A percentile compares a stretch with the other conserved stretches of the same genome.
phyloP scores from a whole-genome alignment of 768 basidiomycete genomes.

The Trametes elegans region DNA sequence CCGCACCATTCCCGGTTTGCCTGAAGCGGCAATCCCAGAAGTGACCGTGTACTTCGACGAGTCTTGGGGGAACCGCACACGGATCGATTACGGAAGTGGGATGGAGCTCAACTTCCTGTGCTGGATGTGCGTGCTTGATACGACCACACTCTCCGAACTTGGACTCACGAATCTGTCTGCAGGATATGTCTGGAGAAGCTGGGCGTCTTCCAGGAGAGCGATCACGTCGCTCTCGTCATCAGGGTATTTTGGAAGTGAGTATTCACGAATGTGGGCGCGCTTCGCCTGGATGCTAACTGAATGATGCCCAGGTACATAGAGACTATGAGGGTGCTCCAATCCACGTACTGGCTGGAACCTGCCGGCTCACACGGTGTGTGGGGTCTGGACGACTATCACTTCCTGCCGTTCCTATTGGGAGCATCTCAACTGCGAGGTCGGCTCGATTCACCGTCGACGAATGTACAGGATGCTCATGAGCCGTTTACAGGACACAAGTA shows the following conservation, averaged over 20 bases:
- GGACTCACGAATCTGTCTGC: not conserved
- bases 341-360: conserved; percentile 95
- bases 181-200: conserved; percentile 82
- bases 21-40: conserved; percentile 59
- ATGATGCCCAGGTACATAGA: conserved; percentile 53
- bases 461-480: not conserved
- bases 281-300: not conserved
- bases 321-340: conserved; percentile 84
- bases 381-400: conserved; percentile 97
- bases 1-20: conserved; percentile 52
- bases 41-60: conserved; percentile 80
- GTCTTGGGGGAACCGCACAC: conserved; percentile 85
- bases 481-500: conserved; percentile 71
- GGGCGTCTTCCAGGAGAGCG: conserved; percentile 57
- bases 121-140: conserved; percentile 71
- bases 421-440: conserved; percentile 71
- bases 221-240: conserved; percentile 75
- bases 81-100: conserved; percentile 99
- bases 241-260: conserved; percentile 85
- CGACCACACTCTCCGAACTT: not conserved
- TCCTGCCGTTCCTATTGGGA: conserved; percentile 88
- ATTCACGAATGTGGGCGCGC: not conserved
- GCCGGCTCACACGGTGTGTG: conserved; percentile 99
- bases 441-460: not conserved
- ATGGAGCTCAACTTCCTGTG: conserved; percentile 99